Conservation (phyloP, 2,329 filamentous ascomycete genomes). For the Cercospora brassicicola region DNA sequence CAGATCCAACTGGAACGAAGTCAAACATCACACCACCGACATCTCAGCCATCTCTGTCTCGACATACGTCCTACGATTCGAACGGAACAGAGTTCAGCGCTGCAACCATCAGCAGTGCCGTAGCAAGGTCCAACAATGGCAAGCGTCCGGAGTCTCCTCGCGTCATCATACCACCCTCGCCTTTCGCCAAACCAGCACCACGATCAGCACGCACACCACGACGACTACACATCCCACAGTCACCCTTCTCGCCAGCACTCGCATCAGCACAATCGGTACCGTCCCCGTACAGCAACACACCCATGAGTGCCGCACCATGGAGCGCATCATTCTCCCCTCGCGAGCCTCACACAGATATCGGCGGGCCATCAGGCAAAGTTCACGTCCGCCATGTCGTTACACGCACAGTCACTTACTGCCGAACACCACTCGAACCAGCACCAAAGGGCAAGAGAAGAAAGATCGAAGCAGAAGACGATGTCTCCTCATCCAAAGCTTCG, state of each 20-base stretch:
- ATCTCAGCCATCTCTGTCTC: conserved; percentile 39
- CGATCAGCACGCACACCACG: conserved; percentile 61
- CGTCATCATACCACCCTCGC: conserved; percentile 47
- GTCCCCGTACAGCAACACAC: conserved; percentile 67
- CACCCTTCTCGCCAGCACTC: conserved; percentile 62
- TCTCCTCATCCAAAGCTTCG: conserved; percentile 21
- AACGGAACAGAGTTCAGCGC: conserved; percentile 20
- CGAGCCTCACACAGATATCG: conserved; percentile 53
- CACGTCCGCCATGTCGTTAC: conserved; percentile 87
- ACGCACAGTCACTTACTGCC: conserved; percentile 87
- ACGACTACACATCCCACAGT: conserved; percentile 74
- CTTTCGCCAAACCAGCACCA: conserved; percentile 55
- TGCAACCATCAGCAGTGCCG: conserved; percentile 25
- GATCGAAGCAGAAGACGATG: conserved; percentile 46
- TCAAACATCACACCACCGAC: conserved; percentile 34
- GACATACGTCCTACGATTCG: conserved; percentile 39
- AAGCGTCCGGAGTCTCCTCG: conserved; percentile 41
- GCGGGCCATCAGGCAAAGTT: conserved; percentile 49
- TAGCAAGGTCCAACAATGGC: conserved; percentile 9
- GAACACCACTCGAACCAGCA: conserved; percentile 72
- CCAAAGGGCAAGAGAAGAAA: conserved; percentile 92
- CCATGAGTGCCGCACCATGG: conserved; percentile 40
- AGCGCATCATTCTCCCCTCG: conserved; percentile 62
- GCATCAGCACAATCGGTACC: conserved; percentile 44
- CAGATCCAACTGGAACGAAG: conserved; percentile 36